Conservation (phyloP, 768 basidiomycete genomes). For the Amanita muscaria region DNA sequence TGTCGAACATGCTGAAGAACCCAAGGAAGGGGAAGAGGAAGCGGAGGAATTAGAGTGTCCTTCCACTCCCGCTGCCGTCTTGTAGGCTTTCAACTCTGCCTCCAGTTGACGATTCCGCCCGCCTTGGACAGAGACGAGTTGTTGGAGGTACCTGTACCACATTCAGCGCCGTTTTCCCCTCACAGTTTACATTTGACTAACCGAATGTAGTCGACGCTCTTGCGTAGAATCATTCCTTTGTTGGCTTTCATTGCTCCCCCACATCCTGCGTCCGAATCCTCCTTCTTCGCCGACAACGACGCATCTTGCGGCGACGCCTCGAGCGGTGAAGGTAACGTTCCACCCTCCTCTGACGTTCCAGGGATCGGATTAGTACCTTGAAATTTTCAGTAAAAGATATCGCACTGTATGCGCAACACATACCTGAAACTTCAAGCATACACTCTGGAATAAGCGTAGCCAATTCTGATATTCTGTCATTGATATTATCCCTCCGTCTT, state of each 20-base stretch:
- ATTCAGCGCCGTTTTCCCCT: no score
- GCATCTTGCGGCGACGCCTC: no score
- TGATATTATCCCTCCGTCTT: constrained; percentile 83
- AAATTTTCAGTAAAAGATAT: no score
- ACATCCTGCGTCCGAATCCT: constrained; percentile 11
- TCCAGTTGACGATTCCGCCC: constrained; percentile 74
- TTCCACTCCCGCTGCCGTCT: constrained; percentile 18
- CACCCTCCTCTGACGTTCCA: no score
- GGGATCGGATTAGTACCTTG: no score
- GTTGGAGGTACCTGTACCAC: constrained; percentile 84
- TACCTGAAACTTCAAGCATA: constrained; percentile 69
- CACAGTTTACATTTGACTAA: constrained; percentile 15
- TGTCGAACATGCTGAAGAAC: no score
- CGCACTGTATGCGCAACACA: no score
- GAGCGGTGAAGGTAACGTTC: not conserved
- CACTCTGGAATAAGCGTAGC: constrained; percentile 87
- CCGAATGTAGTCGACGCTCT: constrained; percentile 68
- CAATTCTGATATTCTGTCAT: constrained; percentile 89
- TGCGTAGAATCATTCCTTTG: constrained; percentile 89
- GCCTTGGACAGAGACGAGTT: constrained; percentile 74
- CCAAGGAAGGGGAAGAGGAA: no score
- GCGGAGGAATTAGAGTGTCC: not conserved
- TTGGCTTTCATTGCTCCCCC: constrained; percentile 69
- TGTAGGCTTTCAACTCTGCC: constrained; percentile 47
- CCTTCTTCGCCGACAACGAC: no score